Evolutionary conservation across 176 grass and related monocot species (phyloP).

Genomic region (Poa annua): DNA sequence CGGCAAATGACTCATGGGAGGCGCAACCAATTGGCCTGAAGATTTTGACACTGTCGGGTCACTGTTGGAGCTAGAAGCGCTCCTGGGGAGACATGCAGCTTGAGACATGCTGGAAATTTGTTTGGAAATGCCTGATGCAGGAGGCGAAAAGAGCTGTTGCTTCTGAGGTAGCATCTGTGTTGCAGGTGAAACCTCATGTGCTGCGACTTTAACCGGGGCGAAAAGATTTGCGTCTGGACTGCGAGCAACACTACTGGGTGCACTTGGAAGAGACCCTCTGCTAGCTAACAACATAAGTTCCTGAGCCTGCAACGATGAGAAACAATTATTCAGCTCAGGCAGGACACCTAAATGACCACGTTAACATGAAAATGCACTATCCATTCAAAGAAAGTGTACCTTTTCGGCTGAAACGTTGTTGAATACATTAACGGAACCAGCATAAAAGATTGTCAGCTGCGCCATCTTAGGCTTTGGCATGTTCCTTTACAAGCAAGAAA

Average conservation of each 20-base stretch:
- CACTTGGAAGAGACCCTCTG: conserved; percentile 55
- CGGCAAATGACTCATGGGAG: conserved; percentile 47
- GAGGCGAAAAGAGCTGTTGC: conserved; percentile 41
- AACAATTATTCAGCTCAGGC: conserved; percentile 22
- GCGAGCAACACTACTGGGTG: conserved; percentile 21
- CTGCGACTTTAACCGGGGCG: conserved; percentile 43
- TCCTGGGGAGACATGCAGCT: conserved; percentile 43
- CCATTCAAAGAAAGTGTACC: conserved; percentile 41
- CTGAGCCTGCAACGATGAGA: conserved; percentile 58
- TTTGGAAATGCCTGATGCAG: conserved; percentile 51
- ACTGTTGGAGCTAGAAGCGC: conserved; percentile 62
- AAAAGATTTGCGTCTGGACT: conserved; percentile 46
- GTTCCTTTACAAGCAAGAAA: conserved; percentile 57
- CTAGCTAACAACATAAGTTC: conserved; percentile 85
- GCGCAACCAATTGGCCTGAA: conserved; percentile 46
- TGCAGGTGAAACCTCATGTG: conserved; percentile 43
- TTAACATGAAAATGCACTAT: conserved; percentile 4
- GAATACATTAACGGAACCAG: conserved; percentile 80
- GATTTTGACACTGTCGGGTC: conserved; percentile 53
- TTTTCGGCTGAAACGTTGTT: conserved; percentile 76
- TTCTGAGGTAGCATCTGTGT: conserved; percentile 43
- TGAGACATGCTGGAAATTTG: conserved; percentile 53
- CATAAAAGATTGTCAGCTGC: conserved; percentile 89
- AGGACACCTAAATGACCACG: background rate
- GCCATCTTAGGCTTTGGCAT: conserved; percentile 46